Evolutionary conservation across 164 flowering plant genomes (phyloP).

Genomic region (Nelumbo lutea): DNA sequence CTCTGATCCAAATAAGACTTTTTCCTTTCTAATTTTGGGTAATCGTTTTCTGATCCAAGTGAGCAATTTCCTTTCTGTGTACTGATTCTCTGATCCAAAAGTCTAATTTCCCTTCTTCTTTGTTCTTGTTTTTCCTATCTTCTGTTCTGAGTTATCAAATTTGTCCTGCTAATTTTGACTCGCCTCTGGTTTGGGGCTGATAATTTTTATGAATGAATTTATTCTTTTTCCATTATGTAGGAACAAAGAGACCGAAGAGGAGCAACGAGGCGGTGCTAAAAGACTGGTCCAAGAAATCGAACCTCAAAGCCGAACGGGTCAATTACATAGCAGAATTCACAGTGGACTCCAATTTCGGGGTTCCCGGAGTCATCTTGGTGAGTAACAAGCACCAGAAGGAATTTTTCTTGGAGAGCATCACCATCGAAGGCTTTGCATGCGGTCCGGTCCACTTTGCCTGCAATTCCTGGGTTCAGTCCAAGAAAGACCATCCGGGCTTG

Average conservation of each 20-base stretch:
- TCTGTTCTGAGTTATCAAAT: too few species aligned
- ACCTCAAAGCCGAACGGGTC: slow-evolving; percentile 57
- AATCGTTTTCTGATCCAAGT: background rate
- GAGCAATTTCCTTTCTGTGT: background rate
- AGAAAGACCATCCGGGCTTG: slow-evolving; percentile 60
- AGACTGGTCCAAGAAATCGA: slow-evolving; percentile 83
- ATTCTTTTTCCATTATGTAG: slow-evolving; percentile 22
- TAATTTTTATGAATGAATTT: too few species aligned
- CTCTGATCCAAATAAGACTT: background rate
- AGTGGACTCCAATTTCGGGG: slow-evolving; percentile 69
- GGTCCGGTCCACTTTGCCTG: slow-evolving; percentile 83
- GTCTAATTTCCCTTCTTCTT: too few species aligned
- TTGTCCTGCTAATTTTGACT: too few species aligned
- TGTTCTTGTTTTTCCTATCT: too few species aligned
- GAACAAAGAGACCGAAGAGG: slow-evolving; percentile 53
- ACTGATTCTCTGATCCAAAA: background rate
- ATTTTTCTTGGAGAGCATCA: slow-evolving; percentile 73
- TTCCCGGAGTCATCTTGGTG: slow-evolving; percentile 74
- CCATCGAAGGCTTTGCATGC: slow-evolving; percentile 69
- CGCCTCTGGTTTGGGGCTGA: too few species aligned
- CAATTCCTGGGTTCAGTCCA: slow-evolving; percentile 91
- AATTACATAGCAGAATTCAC: slow-evolving; percentile 64
- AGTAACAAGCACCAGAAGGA: slow-evolving; percentile 79
- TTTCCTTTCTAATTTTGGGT: background rate
- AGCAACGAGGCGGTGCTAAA: slow-evolving; percentile 57